Base-by-base conservation (phyloP, 257 asterid species). In the Rubia yunnanensis region DNA sequence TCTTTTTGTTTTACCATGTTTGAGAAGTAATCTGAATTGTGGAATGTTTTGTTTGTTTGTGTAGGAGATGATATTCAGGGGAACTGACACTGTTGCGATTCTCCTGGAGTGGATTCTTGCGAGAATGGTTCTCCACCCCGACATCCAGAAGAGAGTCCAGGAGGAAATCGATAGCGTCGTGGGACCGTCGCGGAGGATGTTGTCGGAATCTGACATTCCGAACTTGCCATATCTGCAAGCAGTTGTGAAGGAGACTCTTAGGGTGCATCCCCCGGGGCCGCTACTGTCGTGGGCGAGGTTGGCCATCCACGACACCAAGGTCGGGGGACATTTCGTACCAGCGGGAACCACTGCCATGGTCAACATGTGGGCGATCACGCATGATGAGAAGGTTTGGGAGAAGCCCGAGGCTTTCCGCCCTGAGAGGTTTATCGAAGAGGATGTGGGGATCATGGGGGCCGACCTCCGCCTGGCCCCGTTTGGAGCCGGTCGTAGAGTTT, bases 361-460 rank as follows among this genome's bases (percentile, higher is more conserved):
- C 23, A 89, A 89, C 86, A 89, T 89, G 96, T 89, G 88, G 91
- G 92, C 91, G 31, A 89, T 89, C 41, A 80, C 95, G 0, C 96
- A 86, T 26, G 82, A 86, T 4, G 80, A 59, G 0, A 76, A 18
- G 56, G 44, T 83, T 0, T 89, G 96, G 96, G 56, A 87, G 0
- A 82, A 85, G 64, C 85, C 95, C 0, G 77, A 70, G 2, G 58
- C 65, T 15, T 89, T 81, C 65, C 31, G 26, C 57, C 96, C 96
- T 0, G 85, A 85, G 38, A 84, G 96, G 76, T 88, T 86, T 49
- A 17, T 86, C 20, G 79, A 77, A 2, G 78, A 74, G 0, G 95
- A 88, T 15, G 74, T 81, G 0, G 28, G 81, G 17, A 76, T 86
- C 18, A 77, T 83, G 87, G 96, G 96, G n/a, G 75, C 90, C 0